phyloP scores from a whole-genome alignment of 306 rosid genomes.

The Sicyos edulis region DNA sequence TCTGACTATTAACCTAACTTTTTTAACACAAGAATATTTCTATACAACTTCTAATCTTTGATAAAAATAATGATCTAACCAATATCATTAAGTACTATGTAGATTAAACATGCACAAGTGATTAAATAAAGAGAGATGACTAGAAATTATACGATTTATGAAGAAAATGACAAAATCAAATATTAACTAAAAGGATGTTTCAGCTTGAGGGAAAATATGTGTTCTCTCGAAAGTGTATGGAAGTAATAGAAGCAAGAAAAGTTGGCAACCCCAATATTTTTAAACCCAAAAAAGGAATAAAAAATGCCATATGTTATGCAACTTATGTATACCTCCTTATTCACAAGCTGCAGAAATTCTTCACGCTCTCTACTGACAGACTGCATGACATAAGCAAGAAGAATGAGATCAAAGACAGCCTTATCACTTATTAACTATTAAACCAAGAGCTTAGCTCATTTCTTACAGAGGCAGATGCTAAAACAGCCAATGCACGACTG shows the following conservation, averaged over 20 bases:
- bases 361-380: conserved; percentile 92
- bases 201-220: not conserved
- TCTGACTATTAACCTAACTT: not conserved
- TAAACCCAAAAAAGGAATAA: not conserved
- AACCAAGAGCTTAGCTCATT: conserved; percentile 13
- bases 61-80: not conserved
- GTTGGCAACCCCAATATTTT: not conserved
- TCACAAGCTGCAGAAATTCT: conserved; percentile 82
- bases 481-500: conserved; percentile 92
- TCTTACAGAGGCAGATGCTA: conserved; percentile 98
- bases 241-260: not conserved
- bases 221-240: not conserved
- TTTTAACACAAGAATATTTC: not conserved
- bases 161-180: not conserved
- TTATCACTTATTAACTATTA: not conserved
- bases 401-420: conserved; percentile 3
- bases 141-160: not conserved
- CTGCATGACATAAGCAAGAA: conserved; percentile 40
- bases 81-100: not conserved
- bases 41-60: not conserved
- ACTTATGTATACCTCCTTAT: conserved; percentile 60
- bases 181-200: not conserved
- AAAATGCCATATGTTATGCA: conserved; percentile 1
- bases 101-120: not conserved
- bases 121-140: not conserved